A percentile compares a stretch with the other conserved stretches of the same genome.
Conservation (phyloP, 2,329 filamentous ascomycete genomes). For the Chrysosporium queenslandicum region DNA sequence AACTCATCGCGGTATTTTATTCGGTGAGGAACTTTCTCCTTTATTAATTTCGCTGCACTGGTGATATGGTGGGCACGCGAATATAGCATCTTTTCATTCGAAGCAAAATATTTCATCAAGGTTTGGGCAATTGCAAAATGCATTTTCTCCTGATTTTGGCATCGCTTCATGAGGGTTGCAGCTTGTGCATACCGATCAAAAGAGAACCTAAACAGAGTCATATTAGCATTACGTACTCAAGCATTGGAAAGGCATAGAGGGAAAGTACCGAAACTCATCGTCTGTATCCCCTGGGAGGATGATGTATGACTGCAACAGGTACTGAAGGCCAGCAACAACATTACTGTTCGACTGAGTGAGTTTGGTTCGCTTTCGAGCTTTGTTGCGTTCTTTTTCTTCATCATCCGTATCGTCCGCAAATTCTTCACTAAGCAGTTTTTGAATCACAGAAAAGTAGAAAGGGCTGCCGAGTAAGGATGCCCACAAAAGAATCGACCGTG, state of each 20-base stretch:
- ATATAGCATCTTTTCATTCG: slow-evolving; percentile 56
- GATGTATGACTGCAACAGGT: slow-evolving; percentile 67
- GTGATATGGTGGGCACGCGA: slow-evolving; percentile 73
- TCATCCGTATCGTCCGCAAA: slow-evolving; percentile 51
- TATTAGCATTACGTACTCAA: slow-evolving; percentile 8
- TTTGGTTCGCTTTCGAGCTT: slow-evolving; percentile 34
- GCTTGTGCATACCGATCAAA: slow-evolving; percentile 81
- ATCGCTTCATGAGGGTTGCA: slow-evolving; percentile 58
- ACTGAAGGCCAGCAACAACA: slow-evolving; percentile 63
- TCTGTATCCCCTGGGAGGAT: slow-evolving; percentile 73
- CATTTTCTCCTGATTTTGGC: slow-evolving; percentile 62
- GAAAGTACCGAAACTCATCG: slow-evolving; percentile 56
- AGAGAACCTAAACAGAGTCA: slow-evolving; percentile 50
- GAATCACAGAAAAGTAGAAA: slow-evolving; percentile 75
- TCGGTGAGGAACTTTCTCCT: slow-evolving; percentile 50
- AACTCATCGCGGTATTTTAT: slow-evolving; percentile 64
- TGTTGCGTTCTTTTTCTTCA: slow-evolving; percentile 29
- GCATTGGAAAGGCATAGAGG: not conserved
- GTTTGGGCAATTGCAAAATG: slow-evolving; percentile 80
- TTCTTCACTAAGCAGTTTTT: slow-evolving; percentile 64
- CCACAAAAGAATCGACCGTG: slow-evolving; percentile 77
- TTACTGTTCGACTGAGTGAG: slow-evolving; percentile 55
- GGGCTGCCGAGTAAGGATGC: slow-evolving; percentile 69
- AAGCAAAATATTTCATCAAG: slow-evolving; percentile 59
- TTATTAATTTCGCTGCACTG: slow-evolving; percentile 65